Conservation (phyloP, 2,329 filamentous ascomycete species). For the Apiospora aurea region DNA sequence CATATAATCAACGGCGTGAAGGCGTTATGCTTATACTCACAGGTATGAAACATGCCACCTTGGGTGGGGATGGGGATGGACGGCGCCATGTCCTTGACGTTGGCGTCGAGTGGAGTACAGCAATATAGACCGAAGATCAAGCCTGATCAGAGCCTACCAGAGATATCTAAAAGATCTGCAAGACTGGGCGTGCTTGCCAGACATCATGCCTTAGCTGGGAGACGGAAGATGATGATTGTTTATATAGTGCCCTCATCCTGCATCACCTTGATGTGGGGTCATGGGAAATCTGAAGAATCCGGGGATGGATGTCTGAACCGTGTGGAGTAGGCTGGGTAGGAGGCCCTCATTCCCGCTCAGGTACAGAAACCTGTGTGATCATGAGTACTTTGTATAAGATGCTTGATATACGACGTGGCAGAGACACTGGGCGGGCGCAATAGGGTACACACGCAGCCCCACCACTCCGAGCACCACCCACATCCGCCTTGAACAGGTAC, state of each 20-base stretch:
- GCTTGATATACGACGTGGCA: slow-evolving; percentile 17
- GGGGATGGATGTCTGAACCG: slow-evolving; percentile 11
- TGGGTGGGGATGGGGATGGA: slow-evolving; percentile 55
- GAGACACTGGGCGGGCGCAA: neutral
- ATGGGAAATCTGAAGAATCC: slow-evolving; percentile 17
- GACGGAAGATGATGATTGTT: slow-evolving; percentile 3
- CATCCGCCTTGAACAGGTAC: slow-evolving; percentile 10
- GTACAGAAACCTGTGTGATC: slow-evolving; percentile 10
- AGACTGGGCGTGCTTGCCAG: neutral
- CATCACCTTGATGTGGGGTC: neutral
- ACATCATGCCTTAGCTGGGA: neutral
- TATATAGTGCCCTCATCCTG: slow-evolving; percentile 8
- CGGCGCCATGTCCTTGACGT: slow-evolving; percentile 47
- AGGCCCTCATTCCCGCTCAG: slow-evolving; percentile 25
- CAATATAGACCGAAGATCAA: slow-evolving; percentile 1
- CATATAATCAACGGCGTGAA: neutral
- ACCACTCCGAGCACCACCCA: neutral
- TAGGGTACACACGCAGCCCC: neutral
- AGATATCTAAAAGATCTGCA: slow-evolving; percentile 9
- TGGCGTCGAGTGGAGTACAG: neutral
- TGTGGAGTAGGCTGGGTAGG: slow-evolving; percentile 21
- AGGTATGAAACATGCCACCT: slow-evolving; percentile 61
- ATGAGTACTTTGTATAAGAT: slow-evolving; percentile 18
- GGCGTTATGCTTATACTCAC: slow-evolving; percentile 32
- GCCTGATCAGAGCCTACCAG: slow-evolving; percentile 22